Percentiles rank a stretch among this genome's conserved stretches.
phyloP scores from a whole-genome alignment of 2,329 filamentous ascomycete species.

The Phyllosticta citriasiana region DNA sequence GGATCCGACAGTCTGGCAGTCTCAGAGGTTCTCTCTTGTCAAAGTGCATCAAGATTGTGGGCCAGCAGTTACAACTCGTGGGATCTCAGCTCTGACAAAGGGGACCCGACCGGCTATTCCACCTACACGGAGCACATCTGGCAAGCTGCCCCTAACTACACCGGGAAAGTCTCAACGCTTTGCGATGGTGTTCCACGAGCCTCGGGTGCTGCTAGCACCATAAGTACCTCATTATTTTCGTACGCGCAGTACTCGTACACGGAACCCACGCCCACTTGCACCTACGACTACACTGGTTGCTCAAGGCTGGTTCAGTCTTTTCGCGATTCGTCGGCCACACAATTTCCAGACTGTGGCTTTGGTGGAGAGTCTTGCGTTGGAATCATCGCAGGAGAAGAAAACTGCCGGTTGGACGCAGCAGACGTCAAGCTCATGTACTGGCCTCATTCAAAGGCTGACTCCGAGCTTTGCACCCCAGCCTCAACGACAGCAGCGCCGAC shows the following conservation, averaged over 20 bases:
- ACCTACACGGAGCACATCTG: not conserved
- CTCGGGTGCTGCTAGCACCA: not conserved
- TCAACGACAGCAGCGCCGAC: not conserved
- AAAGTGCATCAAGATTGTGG: not conserved
- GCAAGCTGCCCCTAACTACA: conserved; percentile 1
- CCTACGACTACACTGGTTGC: conserved; percentile 7
- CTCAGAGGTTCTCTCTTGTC: not conserved
- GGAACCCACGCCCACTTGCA: conserved; percentile 2
- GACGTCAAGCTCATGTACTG: conserved; percentile 8
- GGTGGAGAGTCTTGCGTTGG: not conserved
- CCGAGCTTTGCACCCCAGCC: not conserved
- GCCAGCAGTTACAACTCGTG: not conserved
- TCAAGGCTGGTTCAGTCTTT: not conserved
- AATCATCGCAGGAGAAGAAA: not conserved
- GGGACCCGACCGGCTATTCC: not conserved
- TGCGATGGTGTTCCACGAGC: conserved; percentile 4
- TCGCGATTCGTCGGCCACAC: not conserved
- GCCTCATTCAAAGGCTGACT: conserved; percentile 1
- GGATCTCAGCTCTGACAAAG: too few species aligned
- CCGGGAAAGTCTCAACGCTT: conserved; percentile 1
- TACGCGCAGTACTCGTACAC: not conserved
- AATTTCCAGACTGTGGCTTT: not conserved
- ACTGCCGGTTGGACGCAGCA: conserved; percentile 3
- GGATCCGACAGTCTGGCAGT: not conserved
- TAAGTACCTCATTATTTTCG: not conserved